Base-by-base conservation (phyloP, 306 rosid species). In the Vachellia pachyceras region DNA sequence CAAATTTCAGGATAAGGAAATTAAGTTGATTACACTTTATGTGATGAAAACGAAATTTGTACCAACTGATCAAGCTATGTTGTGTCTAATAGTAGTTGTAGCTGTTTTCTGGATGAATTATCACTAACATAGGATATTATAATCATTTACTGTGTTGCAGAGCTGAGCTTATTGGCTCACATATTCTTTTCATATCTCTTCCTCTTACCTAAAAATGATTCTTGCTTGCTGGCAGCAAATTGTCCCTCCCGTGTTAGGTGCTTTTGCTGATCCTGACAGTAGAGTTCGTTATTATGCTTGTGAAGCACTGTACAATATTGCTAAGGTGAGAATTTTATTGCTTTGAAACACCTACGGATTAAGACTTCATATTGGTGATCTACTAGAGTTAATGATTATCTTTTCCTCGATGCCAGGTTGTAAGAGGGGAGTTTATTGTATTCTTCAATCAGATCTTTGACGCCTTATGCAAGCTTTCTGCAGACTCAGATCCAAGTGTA, bases 201-300 rank as follows among this genome's bases (percentile, higher is more conserved):
- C 36, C 37, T 86, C 72, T 80, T 80, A 77, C 78, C 55, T 46
- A 41, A 18, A 10, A 55, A 35, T 83, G 20, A 82, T 73, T 68
- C 10, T 82, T 87, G 75, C 58, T 35, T 70, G 49, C 6, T 90
- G 77, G 74, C 98, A 96, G 99, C 97, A 90, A 87, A 93, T 96
- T 75, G 99, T 96, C 80, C 97, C 91, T 14, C 98, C 99, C 18
- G 99, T 96, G 76, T 91, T 96, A 68, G 76, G 60, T 77, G 92
- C 99, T 75, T 96, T 96, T 84, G 80, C 91, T 70, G 99, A 96
- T 86, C 98, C 92, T 88, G 99, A 96, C 79, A 90, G 97, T 90
- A 90, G 98, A 86, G 99, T 93, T 78, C 99, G 99, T 44, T 96
- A 96, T 88, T 94, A 96, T 92, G 98, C 99, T 68, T 96, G 99